Conservation (phyloP, 306 rosid species). For the Psophocarpus tetragonolobus region DNA sequence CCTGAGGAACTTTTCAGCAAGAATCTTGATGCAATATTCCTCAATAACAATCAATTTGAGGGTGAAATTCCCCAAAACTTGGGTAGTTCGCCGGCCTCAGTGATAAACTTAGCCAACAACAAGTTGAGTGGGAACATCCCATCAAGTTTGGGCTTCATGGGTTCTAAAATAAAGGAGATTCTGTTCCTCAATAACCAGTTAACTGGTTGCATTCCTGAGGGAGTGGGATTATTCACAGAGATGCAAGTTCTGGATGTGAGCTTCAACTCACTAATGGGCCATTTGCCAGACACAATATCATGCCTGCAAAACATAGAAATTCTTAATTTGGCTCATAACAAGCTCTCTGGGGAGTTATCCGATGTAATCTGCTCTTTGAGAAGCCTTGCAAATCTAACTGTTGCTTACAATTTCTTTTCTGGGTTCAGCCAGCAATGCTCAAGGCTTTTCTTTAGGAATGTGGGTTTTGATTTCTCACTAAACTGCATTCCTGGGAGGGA, state of each 20-base stretch:
- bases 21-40: constrained; percentile 80
- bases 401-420: constrained; percentile 92
- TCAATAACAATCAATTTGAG: constrained; percentile 80
- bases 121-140: constrained; percentile 74
- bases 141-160: constrained; percentile 77
- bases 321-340: constrained; percentile 79
- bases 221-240: constrained; percentile 83
- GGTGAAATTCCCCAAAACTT: constrained; percentile 83
- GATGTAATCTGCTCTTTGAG: constrained; percentile 72
- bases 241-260: constrained; percentile 91
- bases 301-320: constrained; percentile 82
- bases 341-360: constrained; percentile 86
- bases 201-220: constrained; percentile 92
- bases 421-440: constrained; percentile 86
- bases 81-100: constrained; percentile 94
- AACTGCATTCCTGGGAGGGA: constrained; percentile 86
- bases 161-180: constrained; percentile 74
- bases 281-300: constrained; percentile 83
- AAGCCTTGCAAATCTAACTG: constrained; percentile 73
- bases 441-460: constrained; percentile 57
- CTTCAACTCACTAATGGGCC: constrained; percentile 81
- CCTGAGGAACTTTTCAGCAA: constrained; percentile 71
- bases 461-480: constrained; percentile 81
- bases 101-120: constrained; percentile 86
- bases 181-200: constrained; percentile 80